Evolutionary conservation across 1,284 basidiomycete genomes (phyloP).

Genomic region (Apiotrichum laibachii): DNA sequence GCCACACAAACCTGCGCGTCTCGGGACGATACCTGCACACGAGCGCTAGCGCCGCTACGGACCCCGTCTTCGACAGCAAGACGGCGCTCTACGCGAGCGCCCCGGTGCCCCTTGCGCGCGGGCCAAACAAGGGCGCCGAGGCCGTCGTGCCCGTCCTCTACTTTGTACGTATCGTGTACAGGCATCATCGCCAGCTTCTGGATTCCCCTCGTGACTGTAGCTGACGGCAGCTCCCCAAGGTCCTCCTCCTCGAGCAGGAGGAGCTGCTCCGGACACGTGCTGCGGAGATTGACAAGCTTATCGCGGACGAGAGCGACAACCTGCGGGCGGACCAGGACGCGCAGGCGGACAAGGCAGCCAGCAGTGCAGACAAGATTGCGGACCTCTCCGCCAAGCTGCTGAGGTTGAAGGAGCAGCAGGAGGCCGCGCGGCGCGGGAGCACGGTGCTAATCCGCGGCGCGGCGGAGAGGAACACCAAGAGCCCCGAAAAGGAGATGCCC

Average conservation of each 20-base stretch:
- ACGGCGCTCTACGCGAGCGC: conserved; percentile 31
- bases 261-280: conserved; percentile 28
- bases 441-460: background rate
- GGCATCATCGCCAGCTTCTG: too few relatives aligned
- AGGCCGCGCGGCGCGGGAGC: conserved; percentile 4
- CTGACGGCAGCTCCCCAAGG: conserved; percentile 39
- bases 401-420: conserved; percentile 26
- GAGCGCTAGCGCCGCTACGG: conserved; percentile 15
- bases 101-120: conserved; percentile 39
- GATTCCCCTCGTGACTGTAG: too few relatives aligned
- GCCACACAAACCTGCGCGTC: conserved; percentile 36
- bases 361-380: conserved; percentile 29
- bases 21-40: conserved; percentile 42
- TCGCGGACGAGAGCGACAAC: conserved; percentile 31
- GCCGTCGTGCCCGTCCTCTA: conserved; percentile 32
- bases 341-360: conserved; percentile 18
- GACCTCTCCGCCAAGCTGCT: conserved; percentile 29
- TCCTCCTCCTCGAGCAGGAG: conserved; percentile 43
- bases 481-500: conserved; percentile 7
- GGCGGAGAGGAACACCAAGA: conserved; percentile 8
- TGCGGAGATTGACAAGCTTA: conserved; percentile 33
- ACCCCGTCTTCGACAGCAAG: conserved; percentile 21
- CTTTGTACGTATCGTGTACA: conserved; percentile 36
- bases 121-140: conserved; percentile 30
- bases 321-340: conserved; percentile 35